Percentiles rank a stretch among this genome's conserved stretches.
These are phyloP conservation scores for Sechiopsis laciniata DNA, from an alignment of 306 rosid genomes.

Conservation along the genomic window DNA sequence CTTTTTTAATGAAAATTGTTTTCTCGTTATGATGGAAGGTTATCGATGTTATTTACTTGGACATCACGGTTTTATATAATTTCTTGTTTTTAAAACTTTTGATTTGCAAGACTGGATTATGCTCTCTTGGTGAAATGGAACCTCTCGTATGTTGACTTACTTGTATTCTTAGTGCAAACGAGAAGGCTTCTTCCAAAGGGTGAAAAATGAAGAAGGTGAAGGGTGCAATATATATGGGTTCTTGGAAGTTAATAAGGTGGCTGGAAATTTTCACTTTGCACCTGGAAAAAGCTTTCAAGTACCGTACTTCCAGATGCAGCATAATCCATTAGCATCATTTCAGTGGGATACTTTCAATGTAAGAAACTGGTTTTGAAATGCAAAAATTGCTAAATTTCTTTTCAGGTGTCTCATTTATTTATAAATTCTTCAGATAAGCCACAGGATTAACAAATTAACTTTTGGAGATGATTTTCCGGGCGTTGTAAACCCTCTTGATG, in stretches of 20 bases:
- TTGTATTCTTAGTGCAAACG: conserved; percentile 67
- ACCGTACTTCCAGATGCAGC: conserved; percentile 62
- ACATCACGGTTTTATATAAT: neutral
- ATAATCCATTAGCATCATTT: conserved; percentile 65
- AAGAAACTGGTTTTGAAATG: conserved; percentile 29
- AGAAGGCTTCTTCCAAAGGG: conserved; percentile 87
- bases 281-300: conserved; percentile 96
- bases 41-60: conserved; percentile 3
- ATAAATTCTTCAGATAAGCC: conserved; percentile 55
- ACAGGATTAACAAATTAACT: conserved; percentile 70
- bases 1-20: too few species aligned
- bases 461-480: conserved; percentile 92
- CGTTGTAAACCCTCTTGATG: conserved; percentile 79
- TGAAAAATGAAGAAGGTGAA: conserved; percentile 94
- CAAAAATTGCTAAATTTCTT: neutral
- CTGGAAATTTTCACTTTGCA: conserved; percentile 95
- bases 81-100: conserved; percentile 5
- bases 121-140: neutral
- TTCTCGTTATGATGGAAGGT: neutral
- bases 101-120: neutral
- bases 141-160: neutral
- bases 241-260: conserved; percentile 94
- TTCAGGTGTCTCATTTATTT: conserved; percentile 22
- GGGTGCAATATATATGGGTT: conserved; percentile 91
- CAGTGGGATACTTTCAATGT: conserved; percentile 91